phyloP scores from a whole-genome alignment of 306 rosid genomes.

The Quillaja saponaria region DNA sequence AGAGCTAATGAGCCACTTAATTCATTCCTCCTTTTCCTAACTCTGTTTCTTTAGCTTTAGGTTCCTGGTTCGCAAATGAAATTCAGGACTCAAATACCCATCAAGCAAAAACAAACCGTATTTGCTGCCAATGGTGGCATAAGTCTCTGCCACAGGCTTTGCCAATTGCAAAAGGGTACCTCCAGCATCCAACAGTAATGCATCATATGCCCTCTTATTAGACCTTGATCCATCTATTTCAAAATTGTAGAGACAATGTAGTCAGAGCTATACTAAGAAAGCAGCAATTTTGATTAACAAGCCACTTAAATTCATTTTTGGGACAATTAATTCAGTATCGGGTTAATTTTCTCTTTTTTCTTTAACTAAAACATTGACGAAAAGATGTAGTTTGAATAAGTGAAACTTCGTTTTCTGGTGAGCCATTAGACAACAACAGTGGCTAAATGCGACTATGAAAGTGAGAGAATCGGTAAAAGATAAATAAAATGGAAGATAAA shows the following conservation, averaged over 20 bases:
- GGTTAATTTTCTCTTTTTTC: background rate
- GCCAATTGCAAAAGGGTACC: constrained; percentile 89
- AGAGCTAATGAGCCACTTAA: too few relatives aligned
- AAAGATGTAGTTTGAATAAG: too few relatives aligned
- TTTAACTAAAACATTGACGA: background rate
- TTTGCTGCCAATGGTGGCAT: constrained; percentile 72
- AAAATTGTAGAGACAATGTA: background rate
- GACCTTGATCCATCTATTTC: constrained; percentile 34
- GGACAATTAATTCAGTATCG: background rate
- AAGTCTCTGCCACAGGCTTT: constrained; percentile 72
- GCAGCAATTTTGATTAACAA: background rate
- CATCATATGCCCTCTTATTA: constrained; percentile 53
- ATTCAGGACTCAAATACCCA: background rate
- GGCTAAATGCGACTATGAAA: too few relatives aligned
- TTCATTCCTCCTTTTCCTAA: too few relatives aligned
- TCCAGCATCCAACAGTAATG: constrained; percentile 88
- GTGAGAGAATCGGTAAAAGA: background rate
- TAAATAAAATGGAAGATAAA: background rate
- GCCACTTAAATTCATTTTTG: background rate
- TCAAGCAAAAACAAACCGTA: constrained; percentile 48
- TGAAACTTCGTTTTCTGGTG: background rate
- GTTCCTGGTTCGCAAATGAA: background rate
- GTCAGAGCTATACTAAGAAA: background rate
- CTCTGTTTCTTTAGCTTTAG: background rate
- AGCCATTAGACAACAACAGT: too few relatives aligned